A percentile compares a stretch with the other conserved stretches of the same genome.
These are phyloP conservation scores for Diaporthe ampelina DNA, from an alignment of 2,329 filamentous ascomycete genomes.

Conservation along the genomic window DNA sequence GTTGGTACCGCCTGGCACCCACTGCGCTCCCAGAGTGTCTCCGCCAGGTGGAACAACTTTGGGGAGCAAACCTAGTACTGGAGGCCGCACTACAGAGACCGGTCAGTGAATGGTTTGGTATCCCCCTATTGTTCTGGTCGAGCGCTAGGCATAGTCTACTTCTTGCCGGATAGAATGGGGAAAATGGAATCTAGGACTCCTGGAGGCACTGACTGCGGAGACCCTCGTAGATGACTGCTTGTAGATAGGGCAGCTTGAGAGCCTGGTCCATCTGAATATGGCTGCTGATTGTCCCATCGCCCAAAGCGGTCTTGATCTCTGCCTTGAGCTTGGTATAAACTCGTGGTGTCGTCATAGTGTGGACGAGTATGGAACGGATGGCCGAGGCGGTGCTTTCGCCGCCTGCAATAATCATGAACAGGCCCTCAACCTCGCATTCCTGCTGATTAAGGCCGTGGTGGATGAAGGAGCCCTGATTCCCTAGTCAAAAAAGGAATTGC, in stretches of 20 bases:
- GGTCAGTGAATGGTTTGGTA: too few species aligned
- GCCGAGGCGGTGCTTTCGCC: conserved; percentile 65
- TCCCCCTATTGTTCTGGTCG: too few species aligned
- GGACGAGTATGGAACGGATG: conserved; percentile 55
- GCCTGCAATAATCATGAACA: conserved; percentile 55
- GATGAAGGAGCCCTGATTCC: conserved; percentile 58
- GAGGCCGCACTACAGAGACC: conserved; percentile 41
- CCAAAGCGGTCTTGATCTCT: conserved; percentile 39
- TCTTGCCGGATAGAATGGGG: too few species aligned
- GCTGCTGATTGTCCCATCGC: conserved; percentile 34
- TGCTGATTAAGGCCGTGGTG: conserved; percentile 56
- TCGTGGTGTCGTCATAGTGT: conserved; percentile 37
- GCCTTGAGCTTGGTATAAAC: conserved; percentile 36
- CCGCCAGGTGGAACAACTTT: conserved; percentile 48
- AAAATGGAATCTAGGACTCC: not conserved
- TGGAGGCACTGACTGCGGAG: conserved; percentile 38
- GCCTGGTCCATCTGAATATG: conserved; percentile 41
- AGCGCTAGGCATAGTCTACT: too few species aligned
- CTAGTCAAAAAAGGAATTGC: not conserved
- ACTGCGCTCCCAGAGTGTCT: conserved; percentile 48
- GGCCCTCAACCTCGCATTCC: conserved; percentile 55
- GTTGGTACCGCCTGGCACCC: conserved; percentile 48
- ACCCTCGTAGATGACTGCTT: conserved; percentile 45
- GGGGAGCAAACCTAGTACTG: conserved; percentile 33
- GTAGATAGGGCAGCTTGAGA: conserved; percentile 43